These are phyloP conservation scores for Stachybotrys chlorohalonatus DNA, from an alignment of 2,329 filamentous ascomycete genomes.

Conservation along the genomic window DNA sequence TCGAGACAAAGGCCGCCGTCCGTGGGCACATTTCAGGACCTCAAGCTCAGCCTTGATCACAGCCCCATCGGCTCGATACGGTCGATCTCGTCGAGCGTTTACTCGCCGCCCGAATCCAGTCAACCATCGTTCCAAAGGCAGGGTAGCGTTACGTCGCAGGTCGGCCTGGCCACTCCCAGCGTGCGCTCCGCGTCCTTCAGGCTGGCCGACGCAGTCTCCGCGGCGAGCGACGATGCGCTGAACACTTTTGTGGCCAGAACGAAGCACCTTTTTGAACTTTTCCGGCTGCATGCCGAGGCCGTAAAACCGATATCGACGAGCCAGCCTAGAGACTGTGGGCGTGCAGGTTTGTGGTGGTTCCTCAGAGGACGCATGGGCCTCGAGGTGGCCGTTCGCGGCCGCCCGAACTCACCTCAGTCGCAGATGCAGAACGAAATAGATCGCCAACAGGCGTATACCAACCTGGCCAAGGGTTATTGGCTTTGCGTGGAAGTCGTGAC, in stretches of 20 bases:
- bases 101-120: slow-evolving; percentile 9
- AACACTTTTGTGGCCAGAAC: slow-evolving; percentile 62
- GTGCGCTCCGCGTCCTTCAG: slow-evolving; percentile 25
- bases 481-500: slow-evolving; percentile 50
- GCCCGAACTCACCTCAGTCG: slow-evolving; percentile 40
- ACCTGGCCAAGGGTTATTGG: slow-evolving; percentile 82
- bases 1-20: slow-evolving; percentile 14
- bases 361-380: slow-evolving; percentile 68
- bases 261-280: slow-evolving; percentile 65
- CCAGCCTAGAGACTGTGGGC: slow-evolving; percentile 57
- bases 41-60: slow-evolving; percentile 21
- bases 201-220: slow-evolving; percentile 30
- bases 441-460: slow-evolving; percentile 71
- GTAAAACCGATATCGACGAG: slow-evolving; percentile 56
- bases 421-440: slow-evolving; percentile 45
- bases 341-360: slow-evolving; percentile 84
- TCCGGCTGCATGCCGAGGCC: slow-evolving; percentile 68
- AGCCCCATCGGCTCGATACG: slow-evolving; percentile 31
- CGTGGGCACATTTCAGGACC: slow-evolving; percentile 13
- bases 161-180: slow-evolving; percentile 16
- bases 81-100: slow-evolving; percentile 20
- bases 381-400: slow-evolving; percentile 61
- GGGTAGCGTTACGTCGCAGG: slow-evolving; percentile 14
- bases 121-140: slow-evolving; percentile 5
- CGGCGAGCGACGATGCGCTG: slow-evolving; percentile 56